A percentile compares a stretch with the other conserved stretches of the same genome.
Conservation (phyloP, 2,329 filamentous ascomycete species). For the Penicillium psychrosexuale region DNA sequence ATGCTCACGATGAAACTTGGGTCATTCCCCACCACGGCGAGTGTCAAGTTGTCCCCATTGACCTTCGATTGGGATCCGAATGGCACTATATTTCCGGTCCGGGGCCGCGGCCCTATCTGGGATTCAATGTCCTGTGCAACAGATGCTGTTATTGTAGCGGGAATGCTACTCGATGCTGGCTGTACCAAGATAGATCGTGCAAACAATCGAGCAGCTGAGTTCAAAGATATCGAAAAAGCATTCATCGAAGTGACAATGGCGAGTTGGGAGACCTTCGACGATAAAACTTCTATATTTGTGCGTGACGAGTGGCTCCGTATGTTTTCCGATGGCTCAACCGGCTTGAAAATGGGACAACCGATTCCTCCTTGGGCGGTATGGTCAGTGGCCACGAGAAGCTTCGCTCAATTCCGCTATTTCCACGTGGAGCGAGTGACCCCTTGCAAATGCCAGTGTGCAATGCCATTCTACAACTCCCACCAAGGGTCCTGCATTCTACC, state of each 20-base stretch:
- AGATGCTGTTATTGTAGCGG: conserved; percentile 36
- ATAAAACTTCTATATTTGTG: conserved; percentile 7
- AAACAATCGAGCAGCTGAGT: conserved; percentile 11
- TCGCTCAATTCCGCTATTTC: conserved; percentile 29
- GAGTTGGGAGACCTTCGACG: conserved; percentile 29
- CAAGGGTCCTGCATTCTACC: conserved; percentile 16
- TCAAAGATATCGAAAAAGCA: conserved; percentile 20
- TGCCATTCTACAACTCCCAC: conserved; percentile 1
- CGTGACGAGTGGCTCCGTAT: conserved; percentile 22
- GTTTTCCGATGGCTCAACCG: conserved; percentile 2
- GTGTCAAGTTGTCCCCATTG: conserved; percentile 16
- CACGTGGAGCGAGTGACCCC: conserved; percentile 11
- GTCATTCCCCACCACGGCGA: conserved; percentile 11
- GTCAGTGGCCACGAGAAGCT: conserved; percentile 22
- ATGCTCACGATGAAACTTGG: conserved; percentile 19
- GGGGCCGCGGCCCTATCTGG: conserved; percentile 34
- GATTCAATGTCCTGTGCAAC: conserved; percentile 23
- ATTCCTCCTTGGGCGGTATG: conserved; percentile 23
- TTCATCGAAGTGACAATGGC: conserved; percentile 30
- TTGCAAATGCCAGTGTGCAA: conserved; percentile 7
- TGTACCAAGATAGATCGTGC: conserved; percentile 33
- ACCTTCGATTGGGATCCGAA: conserved; percentile 18
- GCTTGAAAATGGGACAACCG: conserved; percentile 9
- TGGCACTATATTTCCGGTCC: conserved; percentile 23
- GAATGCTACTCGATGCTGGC: conserved; percentile 36